phyloP scores from a whole-genome alignment of 108 stramenopile genomes.

The Pinguiococcus pyrenoidosus region DNA sequence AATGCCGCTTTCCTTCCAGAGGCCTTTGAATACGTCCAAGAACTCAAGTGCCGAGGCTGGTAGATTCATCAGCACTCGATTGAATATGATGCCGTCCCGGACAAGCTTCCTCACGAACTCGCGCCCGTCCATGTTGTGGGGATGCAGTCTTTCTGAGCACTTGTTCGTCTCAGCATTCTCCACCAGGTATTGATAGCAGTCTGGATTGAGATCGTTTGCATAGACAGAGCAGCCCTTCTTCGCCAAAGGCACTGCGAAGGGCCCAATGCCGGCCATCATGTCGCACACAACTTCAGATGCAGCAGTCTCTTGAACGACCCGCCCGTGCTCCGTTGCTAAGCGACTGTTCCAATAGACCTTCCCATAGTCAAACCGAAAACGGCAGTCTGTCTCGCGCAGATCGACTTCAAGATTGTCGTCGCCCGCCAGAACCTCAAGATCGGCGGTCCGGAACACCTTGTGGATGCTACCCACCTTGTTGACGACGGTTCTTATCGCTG shows the following conservation, averaged over 20 bases:
- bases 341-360: constrained; percentile 95
- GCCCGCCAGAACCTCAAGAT: constrained; percentile 84
- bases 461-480: constrained; percentile 84
- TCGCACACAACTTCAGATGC: constrained; percentile 59
- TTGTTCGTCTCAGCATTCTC: constrained; percentile 65
- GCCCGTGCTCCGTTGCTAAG: constrained; percentile 65
- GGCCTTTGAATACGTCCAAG: constrained; percentile 75
- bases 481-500: constrained; percentile 66
- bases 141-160: constrained; percentile 32
- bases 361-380: constrained; percentile 72
- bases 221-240: constrained; percentile 31
- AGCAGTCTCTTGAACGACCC: constrained; percentile 44
- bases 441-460: constrained; percentile 81
- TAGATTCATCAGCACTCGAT: constrained; percentile 92
- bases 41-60: constrained; percentile 79
- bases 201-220: constrained; percentile 90
- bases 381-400: constrained; percentile 71
- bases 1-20: not conserved
- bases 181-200: constrained; percentile 55
- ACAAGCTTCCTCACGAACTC: constrained; percentile 60
- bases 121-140: constrained; percentile 75
- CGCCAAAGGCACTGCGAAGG: constrained; percentile 81
- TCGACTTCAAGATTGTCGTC: constrained; percentile 41
- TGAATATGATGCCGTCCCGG: constrained; percentile 6
- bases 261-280: constrained; percentile 89